Evolutionary conservation across 345 rosid species (phyloP).

Genomic region (Noccaea bulbosa): DNA sequence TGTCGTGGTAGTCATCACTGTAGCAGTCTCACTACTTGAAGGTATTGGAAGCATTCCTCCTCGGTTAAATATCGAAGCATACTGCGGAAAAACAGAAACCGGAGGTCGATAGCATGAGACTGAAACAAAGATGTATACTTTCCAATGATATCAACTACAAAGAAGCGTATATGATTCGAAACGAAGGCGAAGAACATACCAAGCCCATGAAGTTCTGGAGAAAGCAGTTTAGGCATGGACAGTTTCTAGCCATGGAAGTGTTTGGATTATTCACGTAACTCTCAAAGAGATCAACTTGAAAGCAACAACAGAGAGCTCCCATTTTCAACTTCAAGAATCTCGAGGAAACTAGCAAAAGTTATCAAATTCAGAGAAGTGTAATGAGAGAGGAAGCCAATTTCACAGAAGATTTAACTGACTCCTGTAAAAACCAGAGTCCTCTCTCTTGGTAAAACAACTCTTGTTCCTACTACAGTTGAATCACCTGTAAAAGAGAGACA

Average conservation of each 20-base stretch:
- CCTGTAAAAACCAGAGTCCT: constrained; percentile 58
- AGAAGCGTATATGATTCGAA: not conserved
- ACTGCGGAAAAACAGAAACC: constrained; percentile 52
- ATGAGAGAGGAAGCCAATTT: constrained; percentile 42
- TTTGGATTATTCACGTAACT: constrained; percentile 74
- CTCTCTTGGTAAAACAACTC: constrained; percentile 36
- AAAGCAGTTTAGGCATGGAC: constrained; percentile 76
- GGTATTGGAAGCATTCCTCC: constrained; percentile 75
- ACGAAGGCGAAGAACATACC: constrained; percentile 53
- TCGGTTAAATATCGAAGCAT: constrained; percentile 72
- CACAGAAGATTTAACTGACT: constrained; percentile 34
- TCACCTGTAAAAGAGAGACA: constrained; percentile 31
- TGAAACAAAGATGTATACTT: constrained; percentile 12
- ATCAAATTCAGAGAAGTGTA: constrained; percentile 17
- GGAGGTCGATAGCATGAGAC: not conserved
- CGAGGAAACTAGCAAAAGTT: constrained; percentile 6
- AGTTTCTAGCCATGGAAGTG: constrained; percentile 69
- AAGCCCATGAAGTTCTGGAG: constrained; percentile 62
- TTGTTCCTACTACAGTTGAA: constrained; percentile 20
- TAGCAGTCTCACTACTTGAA: constrained; percentile 66
- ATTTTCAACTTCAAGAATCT: constrained; percentile 43
- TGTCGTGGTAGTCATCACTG: constrained; percentile 64
- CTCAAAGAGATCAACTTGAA: constrained; percentile 67
- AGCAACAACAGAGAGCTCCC: constrained; percentile 93
- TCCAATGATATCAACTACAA: not conserved